Conservation (phyloP, 2,329 filamentous ascomycete species). For the Nothopassalora personata region DNA sequence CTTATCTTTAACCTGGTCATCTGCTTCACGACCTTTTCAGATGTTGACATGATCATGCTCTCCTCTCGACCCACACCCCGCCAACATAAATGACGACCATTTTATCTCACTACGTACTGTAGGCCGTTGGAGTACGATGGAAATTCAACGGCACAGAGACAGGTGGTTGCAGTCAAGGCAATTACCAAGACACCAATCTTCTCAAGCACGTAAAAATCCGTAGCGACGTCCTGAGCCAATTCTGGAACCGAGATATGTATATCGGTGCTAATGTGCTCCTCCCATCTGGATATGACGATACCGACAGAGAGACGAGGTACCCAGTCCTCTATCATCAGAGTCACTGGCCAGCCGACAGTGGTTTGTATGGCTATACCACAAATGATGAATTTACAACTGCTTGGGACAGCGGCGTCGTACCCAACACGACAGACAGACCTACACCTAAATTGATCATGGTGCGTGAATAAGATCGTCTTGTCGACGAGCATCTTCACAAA, state of each 20-base stretch:
- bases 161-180: conserved; percentile 37
- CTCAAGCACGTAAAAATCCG: conserved; percentile 37
- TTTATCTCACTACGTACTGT: no score
- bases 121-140: no score
- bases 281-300: conserved; percentile 32
- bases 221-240: conserved; percentile 34
- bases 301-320: conserved; percentile 30
- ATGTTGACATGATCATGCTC: no score
- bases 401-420: conserved; percentile 33
- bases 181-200: conserved; percentile 32
- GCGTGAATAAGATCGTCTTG: no score
- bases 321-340: conserved; percentile 35
- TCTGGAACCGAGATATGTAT: conserved; percentile 34
- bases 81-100: no score
- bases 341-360: conserved; percentile 29
- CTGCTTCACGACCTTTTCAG: no score
- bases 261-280: conserved; percentile 36
- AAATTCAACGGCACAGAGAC: conserved; percentile 33
- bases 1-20: no score
- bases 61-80: no score
- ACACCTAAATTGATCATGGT: conserved; percentile 34
- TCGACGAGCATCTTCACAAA: no score
- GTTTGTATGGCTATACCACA: not conserved
- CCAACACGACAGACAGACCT: conserved; percentile 21
- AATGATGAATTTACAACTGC: conserved; percentile 19